Percentiles rank a stretch among this genome's conserved stretches.
Evolutionary conservation across 2,329 filamentous ascomycete species (phyloP).

Genomic region (Chrysoporthe austroafricana): DNA sequence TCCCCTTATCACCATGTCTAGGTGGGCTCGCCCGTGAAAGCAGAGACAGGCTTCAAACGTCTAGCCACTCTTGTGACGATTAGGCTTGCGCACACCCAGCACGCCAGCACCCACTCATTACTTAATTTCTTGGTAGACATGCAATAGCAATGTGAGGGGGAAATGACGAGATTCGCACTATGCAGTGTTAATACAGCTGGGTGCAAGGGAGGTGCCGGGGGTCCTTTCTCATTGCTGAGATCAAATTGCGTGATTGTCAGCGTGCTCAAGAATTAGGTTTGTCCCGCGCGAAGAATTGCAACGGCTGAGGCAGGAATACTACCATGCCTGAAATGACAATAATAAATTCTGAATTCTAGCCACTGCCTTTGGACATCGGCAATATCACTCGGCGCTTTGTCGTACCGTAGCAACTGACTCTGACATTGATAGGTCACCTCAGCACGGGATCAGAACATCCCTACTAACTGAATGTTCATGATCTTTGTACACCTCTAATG

Average conservation of each 20-base stretch:
- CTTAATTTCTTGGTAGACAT: not conserved
- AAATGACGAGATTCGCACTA: conserved; percentile 27
- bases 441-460: not conserved
- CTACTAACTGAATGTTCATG: not conserved
- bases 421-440: not conserved
- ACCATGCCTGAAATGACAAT: not conserved
- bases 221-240: not conserved
- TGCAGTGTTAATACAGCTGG: conserved; percentile 1
- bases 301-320: not conserved
- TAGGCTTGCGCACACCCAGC: not conserved
- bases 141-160: conserved; percentile 21
- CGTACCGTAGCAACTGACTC: not conserved
- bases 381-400: not conserved
- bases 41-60: not conserved
- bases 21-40: not conserved
- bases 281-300: not conserved
- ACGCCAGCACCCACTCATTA: not conserved
- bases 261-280: not conserved
- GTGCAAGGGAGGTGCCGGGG: not conserved
- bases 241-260: conserved; percentile 11
- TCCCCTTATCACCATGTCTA: conserved; percentile 13
- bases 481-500: too few species aligned
- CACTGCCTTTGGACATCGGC: not conserved
- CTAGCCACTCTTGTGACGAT: not conserved
- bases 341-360: not conserved